phyloP scores from a whole-genome alignment of 257 asterid species.

The Orobanche coerulescens region DNA sequence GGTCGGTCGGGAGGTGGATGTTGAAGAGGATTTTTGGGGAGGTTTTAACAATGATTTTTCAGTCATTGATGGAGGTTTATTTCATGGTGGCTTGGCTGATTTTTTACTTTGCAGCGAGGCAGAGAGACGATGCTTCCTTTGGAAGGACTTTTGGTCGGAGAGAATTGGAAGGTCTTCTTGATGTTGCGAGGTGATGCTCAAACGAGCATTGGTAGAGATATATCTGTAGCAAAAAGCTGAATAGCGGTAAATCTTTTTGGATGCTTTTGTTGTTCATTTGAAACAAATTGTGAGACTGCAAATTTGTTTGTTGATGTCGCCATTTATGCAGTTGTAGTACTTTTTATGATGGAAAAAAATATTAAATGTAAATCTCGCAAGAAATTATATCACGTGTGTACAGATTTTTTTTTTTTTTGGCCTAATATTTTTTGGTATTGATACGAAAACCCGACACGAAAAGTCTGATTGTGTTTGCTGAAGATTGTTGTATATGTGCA shows the following conservation, averaged over 20 bases:
- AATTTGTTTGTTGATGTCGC: conserved; percentile 28
- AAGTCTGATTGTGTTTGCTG: neutral
- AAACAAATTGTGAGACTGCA: conserved; percentile 24
- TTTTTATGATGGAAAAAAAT: conserved; percentile 19
- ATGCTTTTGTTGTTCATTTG: conserved; percentile 23
- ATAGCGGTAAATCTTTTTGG: conserved; percentile 27
- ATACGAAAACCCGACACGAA: neutral
- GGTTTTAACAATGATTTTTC: conserved; percentile 39
- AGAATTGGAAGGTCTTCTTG: conserved; percentile 56
- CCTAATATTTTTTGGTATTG: conserved; percentile 9
- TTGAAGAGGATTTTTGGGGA: conserved; percentile 39
- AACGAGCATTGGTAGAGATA: neutral
- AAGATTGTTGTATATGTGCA: neutral
- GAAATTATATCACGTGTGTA: conserved; percentile 30
- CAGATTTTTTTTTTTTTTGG: conserved; percentile 15
- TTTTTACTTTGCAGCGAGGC: conserved; percentile 57
- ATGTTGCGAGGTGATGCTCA: conserved; percentile 31
- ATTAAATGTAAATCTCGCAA: conserved; percentile 41
- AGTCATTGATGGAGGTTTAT: conserved; percentile 57
- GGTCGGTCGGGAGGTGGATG: conserved; percentile 47
- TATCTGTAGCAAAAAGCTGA: conserved; percentile 19
- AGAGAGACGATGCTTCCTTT: conserved; percentile 36
- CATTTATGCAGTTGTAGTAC: conserved; percentile 19
- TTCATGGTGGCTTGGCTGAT: conserved; percentile 65
- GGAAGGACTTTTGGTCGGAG: conserved; percentile 53